A percentile compares a stretch with the other conserved stretches of the same genome.
These are phyloP conservation scores for Annulohypoxylon stygium DNA, from an alignment of 495 filamentous ascomycete genomes.

Conservation along the genomic window DNA sequence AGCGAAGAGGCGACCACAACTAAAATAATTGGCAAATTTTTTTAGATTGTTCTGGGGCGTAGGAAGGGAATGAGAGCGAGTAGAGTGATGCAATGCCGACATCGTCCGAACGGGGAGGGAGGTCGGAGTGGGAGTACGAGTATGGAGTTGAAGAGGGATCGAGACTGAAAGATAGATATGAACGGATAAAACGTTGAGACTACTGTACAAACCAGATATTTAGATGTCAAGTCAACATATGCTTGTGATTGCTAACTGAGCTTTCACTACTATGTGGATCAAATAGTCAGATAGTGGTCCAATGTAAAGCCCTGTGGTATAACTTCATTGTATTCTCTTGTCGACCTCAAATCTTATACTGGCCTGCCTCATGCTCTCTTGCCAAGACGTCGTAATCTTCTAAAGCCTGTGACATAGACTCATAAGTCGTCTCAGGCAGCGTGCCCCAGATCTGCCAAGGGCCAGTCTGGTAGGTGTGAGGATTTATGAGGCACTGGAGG, in stretches of 20 bases:
- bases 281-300: not conserved
- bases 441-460: constrained; percentile 86
- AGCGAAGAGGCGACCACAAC: constrained; percentile 48
- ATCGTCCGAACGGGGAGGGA: not conserved
- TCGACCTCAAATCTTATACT: not conserved
- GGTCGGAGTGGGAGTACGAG: not conserved
- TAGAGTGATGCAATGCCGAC: not conserved
- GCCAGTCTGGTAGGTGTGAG: constrained; percentile 62
- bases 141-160: not conserved
- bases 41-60: constrained; percentile 47
- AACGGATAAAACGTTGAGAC: not conserved
- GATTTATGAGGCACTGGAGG: constrained; percentile 70
- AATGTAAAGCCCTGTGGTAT: constrained; percentile 9
- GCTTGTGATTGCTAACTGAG: not conserved
- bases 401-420: constrained; percentile 56
- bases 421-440: constrained; percentile 68
- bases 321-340: not conserved
- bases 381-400: constrained; percentile 17
- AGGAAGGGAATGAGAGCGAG: not conserved
- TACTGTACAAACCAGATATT: not conserved
- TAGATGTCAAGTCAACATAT: not conserved
- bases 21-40: constrained; percentile 66
- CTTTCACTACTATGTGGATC: not conserved
- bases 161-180: not conserved
- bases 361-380: no score